phyloP scores from a whole-genome alignment of 2,329 filamentous ascomycete species.

The Samsoniella hepiali region DNA sequence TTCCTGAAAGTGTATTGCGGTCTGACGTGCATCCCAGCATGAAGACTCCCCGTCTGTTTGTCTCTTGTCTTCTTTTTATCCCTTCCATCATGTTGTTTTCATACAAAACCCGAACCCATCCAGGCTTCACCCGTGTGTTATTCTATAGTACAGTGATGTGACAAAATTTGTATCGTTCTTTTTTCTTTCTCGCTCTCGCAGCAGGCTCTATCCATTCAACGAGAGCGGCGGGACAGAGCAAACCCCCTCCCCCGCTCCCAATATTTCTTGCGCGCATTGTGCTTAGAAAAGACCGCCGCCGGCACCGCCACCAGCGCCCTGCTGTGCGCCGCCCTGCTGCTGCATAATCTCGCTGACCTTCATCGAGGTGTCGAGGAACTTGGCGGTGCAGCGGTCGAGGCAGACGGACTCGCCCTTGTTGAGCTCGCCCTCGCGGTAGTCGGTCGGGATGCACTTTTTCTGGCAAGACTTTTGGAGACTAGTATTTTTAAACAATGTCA shows the following conservation, averaged over 20 bases:
- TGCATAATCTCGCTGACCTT: constrained; percentile 98
- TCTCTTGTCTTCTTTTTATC: not conserved
- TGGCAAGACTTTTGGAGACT: constrained; percentile 72
- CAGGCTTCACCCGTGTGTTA: not conserved
- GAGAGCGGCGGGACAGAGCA: not conserved
- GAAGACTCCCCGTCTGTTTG: not conserved
- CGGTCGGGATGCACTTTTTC: constrained; percentile 85
- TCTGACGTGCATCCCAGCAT: not conserved
- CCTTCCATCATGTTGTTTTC: not conserved
- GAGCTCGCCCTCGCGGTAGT: constrained; percentile 93
- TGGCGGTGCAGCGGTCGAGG: constrained; percentile 92
- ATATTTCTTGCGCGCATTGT: not conserved
- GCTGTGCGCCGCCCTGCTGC: constrained; percentile 70
- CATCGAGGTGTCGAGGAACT: constrained; percentile 98
- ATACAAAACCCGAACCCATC: not conserved
- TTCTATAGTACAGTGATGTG: constrained; percentile 15
- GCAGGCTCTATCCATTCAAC: not conserved
- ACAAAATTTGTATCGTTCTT: not conserved
- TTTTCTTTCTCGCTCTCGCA: not conserved
- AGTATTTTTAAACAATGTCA: not conserved
- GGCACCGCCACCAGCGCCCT: constrained; percentile 36
- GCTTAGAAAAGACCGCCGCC: constrained; percentile 47
- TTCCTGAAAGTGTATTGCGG: not conserved
- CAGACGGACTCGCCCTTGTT: constrained; percentile 99
- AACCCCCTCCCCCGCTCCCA: not conserved